Evolutionary conservation across 192 early-diverging fungal species (phyloP), one percentile per base, ranked within the genome.

Genomic region (Helicostylum pulchrum): DNA sequence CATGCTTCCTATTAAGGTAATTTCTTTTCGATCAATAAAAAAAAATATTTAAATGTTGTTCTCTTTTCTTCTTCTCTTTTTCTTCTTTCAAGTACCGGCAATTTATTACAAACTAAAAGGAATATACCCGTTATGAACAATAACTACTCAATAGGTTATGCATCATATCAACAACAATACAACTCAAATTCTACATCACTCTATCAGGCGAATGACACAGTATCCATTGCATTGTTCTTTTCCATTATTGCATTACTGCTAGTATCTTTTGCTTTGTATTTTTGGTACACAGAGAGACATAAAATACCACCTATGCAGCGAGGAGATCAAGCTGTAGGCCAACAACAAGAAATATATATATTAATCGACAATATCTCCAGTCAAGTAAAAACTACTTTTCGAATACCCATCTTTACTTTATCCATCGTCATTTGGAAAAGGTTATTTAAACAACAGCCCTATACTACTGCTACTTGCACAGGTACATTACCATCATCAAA

Each of bases 271-370:
- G 66, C 52, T 4, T 61, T 76, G 23, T 76, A 76, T 55, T 76
- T 76, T 60, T 76, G 74, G 74, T 71, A 68, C 31, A 71, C 66
- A 1, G 69, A 76, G 57, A 68, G 74, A 62, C 70, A 71, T 36
- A 71, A 66, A 44, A 46, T 76, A 30, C 62, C 74, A 31, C 47
- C 51, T 11, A 61, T 64, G 21, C 65, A 71, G 52, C 49, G 74
- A 26, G 59, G 58, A 15, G 66, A 76, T 59, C 60, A 68, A 43
- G 56, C 56, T 11, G 50, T 76, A 20, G 65, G 68, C 8, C 65
- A 61, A 10, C 65, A 71, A 5, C 67, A 76, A 30, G 69, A 76
- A 30, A 64, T 76, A 15, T 70, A 71, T 32, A 58, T 65, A 61
- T 51, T 76, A 6, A 65, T 72, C 20, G 69, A 76, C 26, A 76